These are phyloP conservation scores for Apiospora arundinis DNA, from an alignment of 2,329 filamentous ascomycete genomes.

Conservation along the genomic window DNA sequence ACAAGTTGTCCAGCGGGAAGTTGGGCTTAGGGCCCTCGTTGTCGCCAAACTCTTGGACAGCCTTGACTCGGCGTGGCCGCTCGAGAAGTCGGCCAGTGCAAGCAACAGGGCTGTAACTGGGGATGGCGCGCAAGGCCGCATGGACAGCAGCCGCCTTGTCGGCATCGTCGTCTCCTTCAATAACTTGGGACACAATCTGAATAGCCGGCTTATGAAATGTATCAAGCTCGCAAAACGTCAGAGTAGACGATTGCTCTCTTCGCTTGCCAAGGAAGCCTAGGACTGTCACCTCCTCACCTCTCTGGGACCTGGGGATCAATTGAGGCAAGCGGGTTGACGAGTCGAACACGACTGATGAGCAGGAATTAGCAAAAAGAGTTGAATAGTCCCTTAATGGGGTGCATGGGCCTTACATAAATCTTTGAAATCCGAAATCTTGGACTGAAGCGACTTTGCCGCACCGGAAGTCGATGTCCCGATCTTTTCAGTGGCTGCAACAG, in stretches of 20 bases:
- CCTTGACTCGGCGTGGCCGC: slow-evolving; percentile 26
- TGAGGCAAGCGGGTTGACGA: neutral
- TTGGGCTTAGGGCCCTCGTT: no score
- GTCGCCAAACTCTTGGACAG: neutral
- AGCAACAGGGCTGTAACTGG: slow-evolving; percentile 59
- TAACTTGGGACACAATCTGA: slow-evolving; percentile 53
- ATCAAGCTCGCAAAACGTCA: slow-evolving; percentile 71
- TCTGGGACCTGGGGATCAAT: neutral
- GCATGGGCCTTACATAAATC: slow-evolving; percentile 30
- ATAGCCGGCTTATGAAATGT: slow-evolving; percentile 38
- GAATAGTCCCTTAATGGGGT: neutral
- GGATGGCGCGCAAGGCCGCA: slow-evolving; percentile 51
- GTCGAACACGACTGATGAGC: neutral
- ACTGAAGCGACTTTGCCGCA: neutral
- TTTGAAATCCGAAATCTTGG: slow-evolving; percentile 23
- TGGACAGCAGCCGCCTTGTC: slow-evolving; percentile 39
- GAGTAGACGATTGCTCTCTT: slow-evolving; percentile 69
- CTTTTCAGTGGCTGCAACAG: neutral
- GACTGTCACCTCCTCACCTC: slow-evolving; percentile 45
- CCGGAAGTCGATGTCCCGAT: neutral
- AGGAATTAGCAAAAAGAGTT: neutral
- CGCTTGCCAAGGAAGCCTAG: slow-evolving; percentile 77
- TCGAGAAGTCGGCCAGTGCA: slow-evolving; percentile 48
- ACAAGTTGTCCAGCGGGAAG: slow-evolving; percentile 20
- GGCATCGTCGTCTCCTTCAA: slow-evolving; percentile 45